Evolutionary conservation across 352 stramenopile genomes (phyloP).

Genomic region (Globisporangium recalcitrans): DNA sequence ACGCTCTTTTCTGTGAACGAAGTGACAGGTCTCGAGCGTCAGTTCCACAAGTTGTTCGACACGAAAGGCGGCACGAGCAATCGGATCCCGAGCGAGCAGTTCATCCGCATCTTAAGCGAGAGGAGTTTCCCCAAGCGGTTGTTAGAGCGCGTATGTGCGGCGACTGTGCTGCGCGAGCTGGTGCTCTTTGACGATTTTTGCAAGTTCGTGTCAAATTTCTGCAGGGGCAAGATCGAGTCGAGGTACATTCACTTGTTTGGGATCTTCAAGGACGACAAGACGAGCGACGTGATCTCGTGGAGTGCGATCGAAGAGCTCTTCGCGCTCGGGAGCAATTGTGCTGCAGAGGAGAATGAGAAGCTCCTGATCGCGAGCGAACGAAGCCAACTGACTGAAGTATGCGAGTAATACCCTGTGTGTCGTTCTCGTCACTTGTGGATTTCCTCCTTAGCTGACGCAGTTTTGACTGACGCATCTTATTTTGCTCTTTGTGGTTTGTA

Average conservation of each 20-base stretch:
- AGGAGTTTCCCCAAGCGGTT: constrained; percentile 41
- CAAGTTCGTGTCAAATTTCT: constrained; percentile 71
- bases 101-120: constrained; percentile 45
- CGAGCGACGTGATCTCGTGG: constrained; percentile 24
- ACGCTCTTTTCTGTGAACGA: constrained; percentile 72
- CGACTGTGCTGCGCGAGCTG: constrained; percentile 36
- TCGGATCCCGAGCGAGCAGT: constrained; percentile 51
- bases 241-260: constrained; percentile 50
- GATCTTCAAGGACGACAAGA: constrained; percentile 38
- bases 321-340: constrained; percentile 24
- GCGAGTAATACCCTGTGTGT: constrained; percentile 10
- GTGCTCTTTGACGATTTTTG: constrained; percentile 84
- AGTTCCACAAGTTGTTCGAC: constrained; percentile 76
- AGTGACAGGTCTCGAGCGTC: constrained; percentile 66
- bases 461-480: background rate
- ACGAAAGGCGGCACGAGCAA: constrained; percentile 65
- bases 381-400: constrained; percentile 40
- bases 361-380: constrained; percentile 25
- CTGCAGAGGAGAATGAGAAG: constrained; percentile 11
- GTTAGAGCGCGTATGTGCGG: constrained; percentile 40
- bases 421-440: background rate
- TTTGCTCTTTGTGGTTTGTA: background rate
- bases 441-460: background rate
- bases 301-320: constrained; percentile 43
- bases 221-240: constrained; percentile 37